phyloP scores from a whole-genome alignment of 305 asterid species.

The Ilex paraguariensis region DNA sequence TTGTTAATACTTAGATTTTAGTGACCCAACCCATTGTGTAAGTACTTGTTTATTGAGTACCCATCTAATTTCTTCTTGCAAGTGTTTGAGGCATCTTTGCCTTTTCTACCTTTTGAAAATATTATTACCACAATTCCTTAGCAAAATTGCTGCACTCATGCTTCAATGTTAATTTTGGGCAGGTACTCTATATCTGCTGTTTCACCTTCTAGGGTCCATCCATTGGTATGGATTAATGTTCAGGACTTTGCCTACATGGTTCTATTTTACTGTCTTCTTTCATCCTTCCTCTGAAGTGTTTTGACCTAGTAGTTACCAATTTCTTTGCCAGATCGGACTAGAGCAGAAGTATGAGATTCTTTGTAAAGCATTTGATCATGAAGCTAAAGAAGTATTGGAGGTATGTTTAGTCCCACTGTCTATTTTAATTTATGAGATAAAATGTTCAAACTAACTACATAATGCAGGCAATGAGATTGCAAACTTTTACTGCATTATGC shows the following conservation, averaged over 20 bases:
- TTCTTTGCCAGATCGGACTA: slow-evolving; percentile 42
- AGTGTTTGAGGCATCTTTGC: too few relatives aligned
- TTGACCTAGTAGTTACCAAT: not conserved
- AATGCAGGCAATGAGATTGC: too few relatives aligned
- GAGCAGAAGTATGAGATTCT: slow-evolving; percentile 79
- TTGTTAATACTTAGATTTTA: too few relatives aligned
- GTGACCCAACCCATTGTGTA: too few relatives aligned
- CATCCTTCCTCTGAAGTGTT: slow-evolving; percentile 5
- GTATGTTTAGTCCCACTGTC: slow-evolving; percentile 12
- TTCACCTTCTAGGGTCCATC: slow-evolving; percentile 78
- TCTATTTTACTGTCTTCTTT: slow-evolving; percentile 4
- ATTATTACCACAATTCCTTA: too few relatives aligned
- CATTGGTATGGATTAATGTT: slow-evolving; percentile 34
- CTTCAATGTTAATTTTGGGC: slow-evolving; percentile 21
- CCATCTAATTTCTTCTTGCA: too few relatives aligned
- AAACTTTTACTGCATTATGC: too few relatives aligned
- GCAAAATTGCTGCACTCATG: not conserved
- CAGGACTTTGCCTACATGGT: not conserved
- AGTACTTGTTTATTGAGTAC: too few relatives aligned
- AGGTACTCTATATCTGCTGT: slow-evolving; percentile 68
- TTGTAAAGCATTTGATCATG: slow-evolving; percentile 64
- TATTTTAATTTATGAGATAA: too few relatives aligned
- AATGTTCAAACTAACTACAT: too few relatives aligned
- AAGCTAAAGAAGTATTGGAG: slow-evolving; percentile 57
- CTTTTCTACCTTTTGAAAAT: too few relatives aligned